A percentile compares a stretch with the other conserved stretches of the same genome.
Evolutionary conservation across 116 monocot species (phyloP).

Genomic region (Dioscorea cayenensis): DNA sequence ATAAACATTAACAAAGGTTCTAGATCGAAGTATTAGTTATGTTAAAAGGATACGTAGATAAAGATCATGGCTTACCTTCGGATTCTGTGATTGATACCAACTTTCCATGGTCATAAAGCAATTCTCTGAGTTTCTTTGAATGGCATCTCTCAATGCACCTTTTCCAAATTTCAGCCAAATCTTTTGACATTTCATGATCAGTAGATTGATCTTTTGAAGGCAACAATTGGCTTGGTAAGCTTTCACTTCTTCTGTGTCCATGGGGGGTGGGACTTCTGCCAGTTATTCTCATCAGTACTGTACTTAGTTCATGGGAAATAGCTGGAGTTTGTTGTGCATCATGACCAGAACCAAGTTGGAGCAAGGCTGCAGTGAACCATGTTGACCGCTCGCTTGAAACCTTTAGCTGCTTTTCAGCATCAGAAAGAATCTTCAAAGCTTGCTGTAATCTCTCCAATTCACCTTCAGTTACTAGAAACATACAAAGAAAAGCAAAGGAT

Average conservation of each 20-base stretch:
- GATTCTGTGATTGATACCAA: slow-evolving; percentile 56
- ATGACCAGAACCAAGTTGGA: slow-evolving; percentile 64
- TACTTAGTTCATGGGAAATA: not conserved
- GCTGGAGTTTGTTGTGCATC: slow-evolving; percentile 17
- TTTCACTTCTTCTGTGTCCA: not conserved
- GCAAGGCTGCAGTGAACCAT: slow-evolving; percentile 86
- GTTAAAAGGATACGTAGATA: not conserved
- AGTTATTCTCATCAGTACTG: not conserved
- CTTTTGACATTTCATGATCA: slow-evolving; percentile 22
- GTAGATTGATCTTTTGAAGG: too few relatives aligned
- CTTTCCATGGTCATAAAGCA: slow-evolving; percentile 59
- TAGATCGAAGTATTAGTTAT: not conserved
- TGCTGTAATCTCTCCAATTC: slow-evolving; percentile 65
- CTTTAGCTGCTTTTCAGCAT: slow-evolving; percentile 87
- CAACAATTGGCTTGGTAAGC: not conserved
- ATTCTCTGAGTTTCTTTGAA: slow-evolving; percentile 54
- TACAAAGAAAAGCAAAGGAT: not conserved
- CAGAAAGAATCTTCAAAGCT: slow-evolving; percentile 76
- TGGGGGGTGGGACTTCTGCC: slow-evolving; percentile 1
- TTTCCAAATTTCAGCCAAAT: slow-evolving; percentile 67
- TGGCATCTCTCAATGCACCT: slow-evolving; percentile 64
- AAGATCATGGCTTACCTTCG: slow-evolving; percentile 31
- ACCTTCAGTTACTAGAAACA: slow-evolving; percentile 40
- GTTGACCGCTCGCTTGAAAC: slow-evolving; percentile 78
- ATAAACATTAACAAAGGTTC: not conserved